Percentiles rank a stretch among this genome's conserved stretches.
Conservation (phyloP, 2,329 filamentous ascomycete genomes). For the Coniochaeta prunicola region DNA sequence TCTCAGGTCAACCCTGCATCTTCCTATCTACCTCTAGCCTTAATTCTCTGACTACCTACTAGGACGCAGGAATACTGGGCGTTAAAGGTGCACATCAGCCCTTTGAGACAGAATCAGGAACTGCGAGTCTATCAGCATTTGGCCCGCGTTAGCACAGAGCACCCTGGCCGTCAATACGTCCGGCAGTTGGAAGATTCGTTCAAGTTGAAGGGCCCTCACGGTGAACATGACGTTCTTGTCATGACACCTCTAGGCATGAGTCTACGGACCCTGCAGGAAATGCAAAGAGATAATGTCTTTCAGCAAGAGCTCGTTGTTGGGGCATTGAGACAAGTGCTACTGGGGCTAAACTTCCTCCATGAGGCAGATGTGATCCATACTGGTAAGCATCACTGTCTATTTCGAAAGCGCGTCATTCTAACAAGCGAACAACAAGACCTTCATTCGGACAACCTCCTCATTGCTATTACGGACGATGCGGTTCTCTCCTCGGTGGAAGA, state of each 20-base stretch:
- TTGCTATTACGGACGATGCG: conserved; percentile 22
- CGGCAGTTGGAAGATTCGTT: conserved; percentile 28
- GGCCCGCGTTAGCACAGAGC: conserved; percentile 12
- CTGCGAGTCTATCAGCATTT: conserved; percentile 21
- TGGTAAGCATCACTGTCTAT: conserved; percentile 11
- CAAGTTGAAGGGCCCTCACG: conserved; percentile 16
- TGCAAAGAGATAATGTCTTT: conserved; percentile 17
- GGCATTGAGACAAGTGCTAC: conserved; percentile 15
- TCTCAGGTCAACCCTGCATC: conserved; percentile 14
- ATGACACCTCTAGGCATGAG: conserved; percentile 30
- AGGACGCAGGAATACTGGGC: conserved; percentile 15
- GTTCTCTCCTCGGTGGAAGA: conserved; percentile 22
- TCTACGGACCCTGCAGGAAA: conserved; percentile 24
- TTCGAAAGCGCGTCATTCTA: background rate
- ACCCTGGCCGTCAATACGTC: conserved; percentile 21
- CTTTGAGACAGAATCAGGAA: conserved; percentile 20
- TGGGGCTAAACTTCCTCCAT: conserved; percentile 18
- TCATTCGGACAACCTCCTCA: conserved; percentile 27
- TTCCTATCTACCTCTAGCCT: background rate
- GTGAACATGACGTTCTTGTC: conserved; percentile 24
- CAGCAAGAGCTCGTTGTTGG: conserved; percentile 16
- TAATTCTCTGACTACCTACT: background rate
- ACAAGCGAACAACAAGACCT: too few relatives aligned
- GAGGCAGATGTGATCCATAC: conserved; percentile 13
- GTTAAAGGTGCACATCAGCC: conserved; percentile 26